phyloP scores from a whole-genome alignment of 1,284 basidiomycete species.

The Mixia osmundae region DNA sequence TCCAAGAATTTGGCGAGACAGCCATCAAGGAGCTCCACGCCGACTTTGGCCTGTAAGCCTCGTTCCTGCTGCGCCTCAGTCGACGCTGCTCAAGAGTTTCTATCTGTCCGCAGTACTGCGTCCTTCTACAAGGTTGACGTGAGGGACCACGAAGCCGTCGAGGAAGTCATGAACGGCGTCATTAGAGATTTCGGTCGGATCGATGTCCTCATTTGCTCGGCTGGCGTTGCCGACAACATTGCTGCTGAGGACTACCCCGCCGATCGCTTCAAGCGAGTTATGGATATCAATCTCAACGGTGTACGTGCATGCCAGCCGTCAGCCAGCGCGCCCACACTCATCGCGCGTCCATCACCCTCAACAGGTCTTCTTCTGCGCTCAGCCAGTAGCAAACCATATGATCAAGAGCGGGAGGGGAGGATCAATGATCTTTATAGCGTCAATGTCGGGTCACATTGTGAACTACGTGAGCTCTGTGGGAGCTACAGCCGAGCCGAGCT shows the following conservation, averaged over 20 bases:
- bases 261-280: conserved; percentile 6
- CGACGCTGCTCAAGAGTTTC: too few relatives aligned
- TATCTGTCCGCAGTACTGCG: conserved; percentile 6
- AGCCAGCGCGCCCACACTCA: too few relatives aligned
- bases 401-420: conserved; percentile 20
- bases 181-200: conserved; percentile 6
- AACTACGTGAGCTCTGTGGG: conserved; percentile 13
- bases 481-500: background rate
- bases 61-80: conserved; percentile 1
- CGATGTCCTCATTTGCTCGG: conserved; percentile 8
- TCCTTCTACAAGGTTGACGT: conserved; percentile 10
- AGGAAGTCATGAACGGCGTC: conserved; percentile 2
- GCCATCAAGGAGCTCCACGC: too few relatives aligned
- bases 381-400: conserved; percentile 11
- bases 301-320: too few relatives aligned
- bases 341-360: too few relatives aligned
- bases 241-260: conserved; percentile 6
- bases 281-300: background rate
- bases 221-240: conserved; percentile 9
- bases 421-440: conserved; percentile 20
- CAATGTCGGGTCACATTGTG: conserved; percentile 19
- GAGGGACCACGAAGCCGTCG: conserved; percentile 11
- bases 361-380: background rate
- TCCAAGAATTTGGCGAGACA: conserved; percentile 8
- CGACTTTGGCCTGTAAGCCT: conserved; percentile 5